Percentiles rank a stretch among this genome's conserved stretches.
These are phyloP conservation scores for Thozetella sp. DNA, from an alignment of 495 filamentous ascomycete genomes.

Conservation along the genomic window DNA sequence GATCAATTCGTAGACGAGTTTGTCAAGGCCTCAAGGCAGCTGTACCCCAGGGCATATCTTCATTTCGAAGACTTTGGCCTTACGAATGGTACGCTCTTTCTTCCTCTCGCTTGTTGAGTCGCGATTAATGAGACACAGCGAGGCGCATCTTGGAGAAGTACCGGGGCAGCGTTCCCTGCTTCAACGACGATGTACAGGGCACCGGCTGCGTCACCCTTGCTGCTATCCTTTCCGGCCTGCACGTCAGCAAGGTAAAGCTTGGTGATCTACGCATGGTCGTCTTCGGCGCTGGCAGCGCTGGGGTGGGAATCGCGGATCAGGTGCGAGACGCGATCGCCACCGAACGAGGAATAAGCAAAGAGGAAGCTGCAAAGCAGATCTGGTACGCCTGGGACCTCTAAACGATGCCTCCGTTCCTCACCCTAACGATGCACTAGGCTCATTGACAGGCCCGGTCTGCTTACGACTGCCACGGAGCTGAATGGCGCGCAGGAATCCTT, in stretches of 20 bases:
- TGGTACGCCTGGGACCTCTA: slow-evolving; percentile 54
- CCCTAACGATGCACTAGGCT: slow-evolving; percentile 52
- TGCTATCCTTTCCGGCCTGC: slow-evolving; percentile 72
- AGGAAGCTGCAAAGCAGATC: slow-evolving; percentile 79
- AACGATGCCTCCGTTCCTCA: neutral
- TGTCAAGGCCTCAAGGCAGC: slow-evolving; percentile 63
- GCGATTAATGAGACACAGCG: slow-evolving; percentile 21
- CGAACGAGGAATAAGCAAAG: slow-evolving; percentile 65
- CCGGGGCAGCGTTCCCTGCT: slow-evolving; percentile 71
- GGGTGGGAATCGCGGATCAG: slow-evolving; percentile 86
- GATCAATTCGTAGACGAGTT: slow-evolving; percentile 79
- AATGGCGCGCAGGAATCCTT: slow-evolving; percentile 68
- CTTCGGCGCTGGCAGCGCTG: slow-evolving; percentile 85
- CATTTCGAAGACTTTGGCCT: slow-evolving; percentile 75
- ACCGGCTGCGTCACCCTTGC: slow-evolving; percentile 88
- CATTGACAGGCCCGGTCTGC: slow-evolving; percentile 81
- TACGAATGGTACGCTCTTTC: slow-evolving; percentile 39
- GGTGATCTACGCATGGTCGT: slow-evolving; percentile 69
- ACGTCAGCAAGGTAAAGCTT: slow-evolving; percentile 68
- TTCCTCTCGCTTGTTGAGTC: neutral
- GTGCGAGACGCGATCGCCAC: slow-evolving; percentile 76
- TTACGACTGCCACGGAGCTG: slow-evolving; percentile 59
- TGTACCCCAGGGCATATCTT: slow-evolving; percentile 80
- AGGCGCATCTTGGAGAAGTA: slow-evolving; percentile 76
- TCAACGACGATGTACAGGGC: slow-evolving; percentile 92